These are phyloP conservation scores for Phytomonas serpens DNA, from an alignment of 208 protist genomes.

Conservation along the genomic window DNA sequence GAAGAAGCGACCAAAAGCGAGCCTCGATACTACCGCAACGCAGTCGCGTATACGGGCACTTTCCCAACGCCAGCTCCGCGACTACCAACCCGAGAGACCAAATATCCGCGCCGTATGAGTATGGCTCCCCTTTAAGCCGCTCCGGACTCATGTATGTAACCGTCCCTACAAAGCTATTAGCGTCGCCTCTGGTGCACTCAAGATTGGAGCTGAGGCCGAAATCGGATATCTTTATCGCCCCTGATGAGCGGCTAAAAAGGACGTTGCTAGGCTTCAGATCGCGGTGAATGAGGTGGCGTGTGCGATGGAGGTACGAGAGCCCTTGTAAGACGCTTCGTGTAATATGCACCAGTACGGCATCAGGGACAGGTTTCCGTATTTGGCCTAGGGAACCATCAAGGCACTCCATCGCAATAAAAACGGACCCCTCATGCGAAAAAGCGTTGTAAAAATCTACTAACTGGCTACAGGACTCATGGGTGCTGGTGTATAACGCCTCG, in stretches of 20 bases:
- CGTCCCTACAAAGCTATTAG: slow-evolving; percentile 88
- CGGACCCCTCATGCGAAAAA: slow-evolving; percentile 77
- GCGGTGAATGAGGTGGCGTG: slow-evolving; percentile 90
- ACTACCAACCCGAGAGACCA: slow-evolving; percentile 91
- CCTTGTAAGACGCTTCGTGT: slow-evolving; percentile 77
- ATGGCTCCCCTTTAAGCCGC: slow-evolving; percentile 76
- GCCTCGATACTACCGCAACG: slow-evolving; percentile 54
- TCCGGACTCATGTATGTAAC: slow-evolving; percentile 94
- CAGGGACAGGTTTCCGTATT: slow-evolving; percentile 45
- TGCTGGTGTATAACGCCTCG: slow-evolving; percentile 58
- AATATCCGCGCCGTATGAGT: slow-evolving; percentile 90
- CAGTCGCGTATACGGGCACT: slow-evolving; percentile 63
- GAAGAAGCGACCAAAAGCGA: slow-evolving; percentile 79
- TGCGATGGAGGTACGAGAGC: slow-evolving; percentile 82
- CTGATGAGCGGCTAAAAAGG: slow-evolving; percentile 80
- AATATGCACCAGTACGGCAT: slow-evolving; percentile 45
- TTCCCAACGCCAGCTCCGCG: slow-evolving; percentile 80
- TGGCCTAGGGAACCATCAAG: slow-evolving; percentile 84
- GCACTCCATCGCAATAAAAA: slow-evolving; percentile 89
- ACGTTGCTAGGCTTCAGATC: slow-evolving; percentile 98
- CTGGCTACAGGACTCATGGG: slow-evolving; percentile 20
- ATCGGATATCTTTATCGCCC: slow-evolving; percentile 89
- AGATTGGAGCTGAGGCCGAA: slow-evolving; percentile 92
- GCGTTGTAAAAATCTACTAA: slow-evolving; percentile 88
- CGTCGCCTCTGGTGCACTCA: slow-evolving; percentile 75